phyloP scores from a whole-genome alignment of 106 monocot genomes.

The Dioscorea alata region DNA sequence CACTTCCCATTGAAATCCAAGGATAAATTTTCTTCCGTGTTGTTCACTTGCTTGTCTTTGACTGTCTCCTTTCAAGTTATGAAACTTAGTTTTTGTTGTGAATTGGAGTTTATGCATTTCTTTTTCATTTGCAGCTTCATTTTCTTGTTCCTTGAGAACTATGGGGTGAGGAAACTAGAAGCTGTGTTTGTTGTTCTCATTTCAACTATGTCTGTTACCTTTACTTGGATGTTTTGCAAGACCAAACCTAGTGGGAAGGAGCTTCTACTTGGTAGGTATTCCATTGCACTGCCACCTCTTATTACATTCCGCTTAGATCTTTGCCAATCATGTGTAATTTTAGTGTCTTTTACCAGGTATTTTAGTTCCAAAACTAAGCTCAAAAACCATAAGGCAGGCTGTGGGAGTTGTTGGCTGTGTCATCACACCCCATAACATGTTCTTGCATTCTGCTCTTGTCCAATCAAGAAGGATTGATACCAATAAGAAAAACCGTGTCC shows the following conservation, averaged over 20 bases:
- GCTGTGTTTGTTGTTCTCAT: constrained; percentile 70
- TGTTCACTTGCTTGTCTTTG: too few species aligned
- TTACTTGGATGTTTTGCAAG: constrained; percentile 77
- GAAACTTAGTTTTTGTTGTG: too few species aligned
- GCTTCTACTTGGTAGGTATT: constrained; percentile 49
- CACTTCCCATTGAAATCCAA: too few species aligned
- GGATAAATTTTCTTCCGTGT: too few species aligned
- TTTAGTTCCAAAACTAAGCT: constrained; percentile 68
- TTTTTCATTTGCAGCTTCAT: constrained; percentile 48
- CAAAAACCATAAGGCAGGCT: constrained; percentile 72
- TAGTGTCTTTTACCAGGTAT: constrained; percentile 26
- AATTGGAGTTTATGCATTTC: too few species aligned
- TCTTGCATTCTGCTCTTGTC: constrained; percentile 83
- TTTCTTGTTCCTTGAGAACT: constrained; percentile 74
- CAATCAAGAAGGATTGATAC: constrained; percentile 69
- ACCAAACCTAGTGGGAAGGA: constrained; percentile 60
- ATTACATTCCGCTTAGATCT: neutral
- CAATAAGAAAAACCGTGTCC: constrained; percentile 33
- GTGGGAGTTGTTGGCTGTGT: constrained; percentile 76
- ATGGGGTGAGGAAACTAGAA: constrained; percentile 88
- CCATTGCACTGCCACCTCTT: neutral
- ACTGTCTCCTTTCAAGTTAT: too few species aligned
- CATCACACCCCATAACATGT: constrained; percentile 90
- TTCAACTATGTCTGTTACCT: constrained; percentile 66
- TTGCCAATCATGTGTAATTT: neutral